Percentiles rank a stretch among this genome's conserved stretches.
Evolutionary conservation across 306 rosid species (phyloP).

Genomic region (Oemleria cerasiformis): DNA sequence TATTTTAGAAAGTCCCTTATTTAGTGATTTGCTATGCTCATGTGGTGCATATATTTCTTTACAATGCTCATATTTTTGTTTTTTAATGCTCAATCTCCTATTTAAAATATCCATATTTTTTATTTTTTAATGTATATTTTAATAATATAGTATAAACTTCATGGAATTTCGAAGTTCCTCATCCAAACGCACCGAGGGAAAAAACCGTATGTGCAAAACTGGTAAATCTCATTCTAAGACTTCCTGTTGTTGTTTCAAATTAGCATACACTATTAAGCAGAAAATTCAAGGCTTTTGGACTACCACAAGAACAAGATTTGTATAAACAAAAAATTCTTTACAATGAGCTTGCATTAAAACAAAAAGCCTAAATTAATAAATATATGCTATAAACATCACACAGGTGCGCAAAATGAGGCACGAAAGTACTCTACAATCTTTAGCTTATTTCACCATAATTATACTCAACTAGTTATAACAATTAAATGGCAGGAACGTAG

Average conservation of each 20-base stretch:
- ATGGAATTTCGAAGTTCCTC: no score
- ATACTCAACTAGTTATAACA: conserved; percentile 15
- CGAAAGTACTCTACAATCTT: not conserved
- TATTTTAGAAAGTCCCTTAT: no score
- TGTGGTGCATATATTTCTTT: no score
- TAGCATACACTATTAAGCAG: not conserved
- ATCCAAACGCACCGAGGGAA: no score
- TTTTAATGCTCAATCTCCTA: no score
- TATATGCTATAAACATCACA: not conserved
- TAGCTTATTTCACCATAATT: conserved; percentile 23
- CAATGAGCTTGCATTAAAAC: not conserved
- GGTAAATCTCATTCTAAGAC: not conserved
- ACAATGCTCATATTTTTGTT: no score
- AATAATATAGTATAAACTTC: no score
- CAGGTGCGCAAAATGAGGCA: not conserved
- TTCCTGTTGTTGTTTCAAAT: not conserved
- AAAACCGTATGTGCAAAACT: not conserved
- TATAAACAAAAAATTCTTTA: not conserved
- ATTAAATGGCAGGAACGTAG: conserved; percentile 36
- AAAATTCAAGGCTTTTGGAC: not conserved
- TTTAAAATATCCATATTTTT: no score
- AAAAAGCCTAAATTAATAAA: not conserved
- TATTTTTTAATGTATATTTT: no score
- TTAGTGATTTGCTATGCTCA: no score
- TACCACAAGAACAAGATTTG: not conserved